Evolutionary conservation across 345 rosid species (phyloP).

Genomic region (Acer saccharum): DNA sequence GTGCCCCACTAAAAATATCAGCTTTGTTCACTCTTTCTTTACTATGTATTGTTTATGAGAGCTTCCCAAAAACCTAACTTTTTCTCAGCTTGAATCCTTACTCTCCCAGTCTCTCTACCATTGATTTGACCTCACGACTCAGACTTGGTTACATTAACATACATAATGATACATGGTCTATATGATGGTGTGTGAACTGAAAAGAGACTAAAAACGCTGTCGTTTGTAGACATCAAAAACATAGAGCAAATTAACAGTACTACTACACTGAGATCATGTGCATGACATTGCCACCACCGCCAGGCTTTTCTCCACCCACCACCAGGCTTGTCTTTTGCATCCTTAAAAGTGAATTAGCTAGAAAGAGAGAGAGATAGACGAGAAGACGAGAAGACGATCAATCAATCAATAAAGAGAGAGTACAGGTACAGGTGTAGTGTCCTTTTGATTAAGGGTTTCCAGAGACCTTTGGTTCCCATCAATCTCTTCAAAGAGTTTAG

Average conservation of each 20-base stretch:
- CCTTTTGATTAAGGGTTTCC: neutral
- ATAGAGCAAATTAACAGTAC: neutral
- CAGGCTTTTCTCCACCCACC: neutral
- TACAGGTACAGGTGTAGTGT: conserved; percentile 18
- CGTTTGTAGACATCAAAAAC: neutral
- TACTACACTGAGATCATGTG: neutral
- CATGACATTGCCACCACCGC: neutral
- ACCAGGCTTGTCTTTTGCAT: neutral
- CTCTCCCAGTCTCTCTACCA: neutral
- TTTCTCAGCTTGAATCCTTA: conserved; percentile 4
- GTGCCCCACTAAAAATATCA: conserved; percentile 15
- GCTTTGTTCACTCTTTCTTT: neutral
- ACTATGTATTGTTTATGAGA: neutral
- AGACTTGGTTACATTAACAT: neutral
- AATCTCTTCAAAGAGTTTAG: conserved; percentile 12
- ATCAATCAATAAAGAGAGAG: neutral
- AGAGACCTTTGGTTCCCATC: conserved; percentile 20
- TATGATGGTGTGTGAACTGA: neutral
- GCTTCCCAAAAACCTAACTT: neutral
- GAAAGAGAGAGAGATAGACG: neutral
- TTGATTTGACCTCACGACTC: conserved; percentile 17
- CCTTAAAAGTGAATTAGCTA: conserved; percentile 1
- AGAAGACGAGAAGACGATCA: conserved; percentile 6
- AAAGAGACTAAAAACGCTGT: neutral
- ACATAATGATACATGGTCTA: neutral